Evolutionary conservation across 2,329 filamentous ascomycete species (phyloP), one percentile per base, ranked within the genome.

Genomic region (Elsinoe ampelina): DNA sequence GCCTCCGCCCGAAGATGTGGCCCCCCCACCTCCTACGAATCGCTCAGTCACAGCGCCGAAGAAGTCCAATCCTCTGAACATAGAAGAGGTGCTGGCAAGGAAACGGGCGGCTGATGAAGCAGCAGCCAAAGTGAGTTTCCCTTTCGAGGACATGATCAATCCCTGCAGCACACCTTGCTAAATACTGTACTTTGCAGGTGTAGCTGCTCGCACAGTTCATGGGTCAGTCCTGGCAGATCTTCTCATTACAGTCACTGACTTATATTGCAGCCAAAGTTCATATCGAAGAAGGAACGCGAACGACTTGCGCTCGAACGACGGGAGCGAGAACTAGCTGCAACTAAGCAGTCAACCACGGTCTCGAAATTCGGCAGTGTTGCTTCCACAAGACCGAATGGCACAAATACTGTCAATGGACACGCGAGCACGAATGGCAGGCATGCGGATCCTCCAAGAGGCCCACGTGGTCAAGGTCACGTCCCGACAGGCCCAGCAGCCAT

Each of bases 71-170:
- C 87, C 87, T 7, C 75, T 95, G 48, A 91, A 89, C 67, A 85
- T 95, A 57, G 90, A 95, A 71, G 87, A 95, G 64, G 80, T 95
- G 3, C 73, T 95, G 19, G 82, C 83, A 63, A 86, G 91, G 73
- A 95, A 95, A 77, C 88, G 87, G 67, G 89, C 88, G 60, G 86
- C 87, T 26, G 89, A 93, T 71, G 87, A 86, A 35, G 89, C 86
- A 13, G 86, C 89, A 8, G 81, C 88, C 57, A 95, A 93, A 73
- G 56, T 58, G 30, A 35, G 47, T 58, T 19, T 8, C 15, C 15
- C 34, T 38, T 12, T 15, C 12, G 6, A 12, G 19, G 5, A 36
- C n/a, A 5, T 15, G n/a, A 32, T 11, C 26, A 2, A 15, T 12
- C 17, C 79, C 82, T 73, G 63, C 71, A 60, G 50, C 13, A n/a